Percentiles rank a stretch among this genome's conserved stretches.
These are phyloP conservation scores for Blepharisma japonicum DNA, from an alignment of 73 alveolate species.

Conservation along the genomic window DNA sequence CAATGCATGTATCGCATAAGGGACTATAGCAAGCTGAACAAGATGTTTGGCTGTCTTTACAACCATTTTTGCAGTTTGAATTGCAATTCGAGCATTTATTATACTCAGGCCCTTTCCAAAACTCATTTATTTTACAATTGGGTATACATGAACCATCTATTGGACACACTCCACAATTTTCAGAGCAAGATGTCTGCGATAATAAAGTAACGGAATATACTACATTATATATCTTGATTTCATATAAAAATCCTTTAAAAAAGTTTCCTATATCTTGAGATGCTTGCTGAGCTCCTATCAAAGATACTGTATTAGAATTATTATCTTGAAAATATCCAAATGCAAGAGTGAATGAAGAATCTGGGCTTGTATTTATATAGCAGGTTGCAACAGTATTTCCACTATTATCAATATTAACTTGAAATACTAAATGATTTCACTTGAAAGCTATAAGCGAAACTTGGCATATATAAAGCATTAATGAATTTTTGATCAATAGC, in stretches of 20 bases:
- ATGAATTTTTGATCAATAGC: not conserved
- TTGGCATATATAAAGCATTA: too few species aligned
- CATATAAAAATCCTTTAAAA: too few species aligned
- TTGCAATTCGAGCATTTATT: not conserved
- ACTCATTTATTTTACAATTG: not conserved
- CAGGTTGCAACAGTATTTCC: not conserved
- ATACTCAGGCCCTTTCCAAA: constrained; percentile 14
- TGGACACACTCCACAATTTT: too few species aligned
- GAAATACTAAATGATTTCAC: too few species aligned
- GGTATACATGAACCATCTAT: not conserved
- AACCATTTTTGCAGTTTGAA: not conserved
- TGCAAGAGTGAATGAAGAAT: not conserved
- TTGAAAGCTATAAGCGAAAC: too few species aligned
- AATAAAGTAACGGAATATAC: too few species aligned
- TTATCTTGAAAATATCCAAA: not conserved
- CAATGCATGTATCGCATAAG: not conserved
- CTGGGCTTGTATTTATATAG: not conserved
- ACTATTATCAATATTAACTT: not conserved
- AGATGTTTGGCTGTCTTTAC: not conserved
- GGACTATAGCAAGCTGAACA: not conserved
- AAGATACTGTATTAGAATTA: too few species aligned
- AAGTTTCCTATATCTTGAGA: not conserved
- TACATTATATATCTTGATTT: too few species aligned
- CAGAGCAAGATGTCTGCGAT: too few species aligned
- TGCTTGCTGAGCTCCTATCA: not conserved